phyloP scores from a whole-genome alignment of 2,329 filamentous ascomycete species.

The Mollisiaceae sp. region DNA sequence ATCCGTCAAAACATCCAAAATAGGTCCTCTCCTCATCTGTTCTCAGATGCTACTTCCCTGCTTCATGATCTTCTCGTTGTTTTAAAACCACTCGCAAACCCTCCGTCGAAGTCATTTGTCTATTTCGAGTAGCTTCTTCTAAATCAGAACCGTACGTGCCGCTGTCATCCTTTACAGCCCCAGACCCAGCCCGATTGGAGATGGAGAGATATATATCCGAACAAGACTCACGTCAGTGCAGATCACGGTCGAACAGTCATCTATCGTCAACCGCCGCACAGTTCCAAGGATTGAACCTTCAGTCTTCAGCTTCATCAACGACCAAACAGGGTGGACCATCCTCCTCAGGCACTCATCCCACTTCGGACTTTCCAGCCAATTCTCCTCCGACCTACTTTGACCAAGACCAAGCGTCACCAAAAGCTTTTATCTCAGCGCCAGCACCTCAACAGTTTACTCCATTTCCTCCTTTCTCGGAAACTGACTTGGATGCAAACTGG shows the following conservation, averaged over 20 bases:
- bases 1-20: constrained; percentile 39
- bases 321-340: constrained; percentile 31
- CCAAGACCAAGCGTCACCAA: constrained; percentile 29
- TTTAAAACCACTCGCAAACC: constrained; percentile 34
- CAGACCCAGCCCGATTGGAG: constrained; percentile 38
- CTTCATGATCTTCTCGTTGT: constrained; percentile 31
- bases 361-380: constrained; percentile 26
- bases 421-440: constrained; percentile 34
- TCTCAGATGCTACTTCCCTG: constrained; percentile 28
- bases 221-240: constrained; percentile 43
- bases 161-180: constrained; percentile 41
- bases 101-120: constrained; percentile 26
- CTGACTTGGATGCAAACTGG: constrained; percentile 40
- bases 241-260: constrained; percentile 41
- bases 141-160: constrained; percentile 37
- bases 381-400: constrained; percentile 33
- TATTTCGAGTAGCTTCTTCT: constrained; percentile 37
- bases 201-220: constrained; percentile 40
- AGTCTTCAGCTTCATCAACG: constrained; percentile 26
- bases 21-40: constrained; percentile 37
- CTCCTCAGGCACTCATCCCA: constrained; percentile 25
- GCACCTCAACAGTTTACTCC: constrained; percentile 36
- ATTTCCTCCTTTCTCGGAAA: constrained; percentile 39
- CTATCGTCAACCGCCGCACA: constrained; percentile 39
- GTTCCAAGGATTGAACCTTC: constrained; percentile 40